A percentile compares a stretch with the other conserved stretches of the same genome.
Evolutionary conservation across 441 rosid species (phyloP).

Genomic region (Aquilaria agallochum): DNA sequence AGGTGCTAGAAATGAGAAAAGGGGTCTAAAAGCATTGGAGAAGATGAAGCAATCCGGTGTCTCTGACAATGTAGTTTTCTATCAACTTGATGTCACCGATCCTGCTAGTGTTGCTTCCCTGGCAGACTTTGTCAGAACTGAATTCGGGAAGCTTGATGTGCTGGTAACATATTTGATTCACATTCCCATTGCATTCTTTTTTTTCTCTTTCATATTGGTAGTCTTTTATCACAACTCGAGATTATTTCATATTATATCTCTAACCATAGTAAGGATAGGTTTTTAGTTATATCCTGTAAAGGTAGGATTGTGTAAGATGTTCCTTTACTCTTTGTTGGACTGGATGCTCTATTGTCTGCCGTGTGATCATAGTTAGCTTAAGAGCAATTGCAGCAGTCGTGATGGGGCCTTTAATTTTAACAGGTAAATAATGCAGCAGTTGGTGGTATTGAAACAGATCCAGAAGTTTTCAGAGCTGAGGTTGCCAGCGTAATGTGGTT

Average conservation of each 20-base stretch:
- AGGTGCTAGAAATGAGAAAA: slow-evolving; percentile 37
- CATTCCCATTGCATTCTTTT: neutral
- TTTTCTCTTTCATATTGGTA: neutral
- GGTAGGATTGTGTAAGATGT: too few species aligned
- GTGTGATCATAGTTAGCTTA: too few species aligned
- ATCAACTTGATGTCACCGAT: slow-evolving; percentile 36
- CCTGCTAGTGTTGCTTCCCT: slow-evolving; percentile 24
- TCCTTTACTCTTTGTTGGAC: too few species aligned
- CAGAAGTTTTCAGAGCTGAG: slow-evolving; percentile 3
- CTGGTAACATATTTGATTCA: slow-evolving; percentile 15
- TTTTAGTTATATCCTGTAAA: too few species aligned
- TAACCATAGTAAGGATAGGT: too few species aligned
- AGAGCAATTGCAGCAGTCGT: too few species aligned
- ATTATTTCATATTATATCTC: too few species aligned
- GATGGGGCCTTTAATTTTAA: too few species aligned
- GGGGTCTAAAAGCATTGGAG: slow-evolving; percentile 32
- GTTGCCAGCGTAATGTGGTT: slow-evolving; percentile 19
- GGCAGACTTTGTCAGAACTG: slow-evolving; percentile 22
- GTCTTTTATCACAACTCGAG: neutral
- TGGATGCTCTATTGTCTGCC: too few species aligned
- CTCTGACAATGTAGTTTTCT: slow-evolving; percentile 19
- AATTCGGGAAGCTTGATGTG: slow-evolving; percentile 37
- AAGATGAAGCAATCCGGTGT: slow-evolving; percentile 20
- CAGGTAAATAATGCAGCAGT: slow-evolving; percentile 33
- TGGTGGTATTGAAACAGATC: slow-evolving; percentile 1